phyloP scores from a whole-genome alignment of 331 rosid species.

The Rhamnella rubrinervis region DNA sequence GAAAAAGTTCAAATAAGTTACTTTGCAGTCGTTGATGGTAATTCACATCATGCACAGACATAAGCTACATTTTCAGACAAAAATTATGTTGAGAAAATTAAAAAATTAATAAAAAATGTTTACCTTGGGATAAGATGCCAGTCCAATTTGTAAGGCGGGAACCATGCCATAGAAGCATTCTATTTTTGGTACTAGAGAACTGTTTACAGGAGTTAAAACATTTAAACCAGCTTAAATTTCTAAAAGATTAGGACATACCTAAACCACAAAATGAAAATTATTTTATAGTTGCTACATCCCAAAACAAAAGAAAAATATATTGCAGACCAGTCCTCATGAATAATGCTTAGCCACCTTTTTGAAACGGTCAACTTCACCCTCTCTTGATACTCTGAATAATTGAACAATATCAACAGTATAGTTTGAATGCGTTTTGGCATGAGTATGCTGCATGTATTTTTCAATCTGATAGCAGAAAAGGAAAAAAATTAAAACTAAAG shows the following conservation, averaged over 20 bases:
- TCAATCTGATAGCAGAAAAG: constrained; percentile 51
- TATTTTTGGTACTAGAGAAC: constrained; percentile 66
- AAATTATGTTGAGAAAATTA: constrained; percentile 3
- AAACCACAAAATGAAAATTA: constrained; percentile 1
- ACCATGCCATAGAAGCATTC: constrained; percentile 97
- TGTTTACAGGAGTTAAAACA: constrained; percentile 33
- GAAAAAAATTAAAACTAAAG: neutral
- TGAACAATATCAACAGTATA: constrained; percentile 67
- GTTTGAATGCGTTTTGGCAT: constrained; percentile 82
- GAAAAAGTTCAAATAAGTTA: neutral
- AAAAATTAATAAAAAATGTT: constrained; percentile 27
- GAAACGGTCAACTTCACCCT: constrained; percentile 72
- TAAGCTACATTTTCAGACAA: neutral
- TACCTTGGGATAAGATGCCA: constrained; percentile 97
- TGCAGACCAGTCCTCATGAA: constrained; percentile 13
- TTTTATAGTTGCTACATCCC: constrained; percentile 11
- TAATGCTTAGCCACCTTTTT: constrained; percentile 54
- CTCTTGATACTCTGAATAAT: constrained; percentile 63
- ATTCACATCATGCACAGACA: constrained; percentile 5
- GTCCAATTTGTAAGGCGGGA: constrained; percentile 96
- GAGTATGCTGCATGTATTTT: constrained; percentile 75
- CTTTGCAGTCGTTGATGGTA: constrained; percentile 7
- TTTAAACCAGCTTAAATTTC: constrained; percentile 13
- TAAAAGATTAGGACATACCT: neutral
- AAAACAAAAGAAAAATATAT: neutral